Evolutionary conservation across 257 asterid genomes (phyloP).

Genomic region (Anisodus acutangulus): DNA sequence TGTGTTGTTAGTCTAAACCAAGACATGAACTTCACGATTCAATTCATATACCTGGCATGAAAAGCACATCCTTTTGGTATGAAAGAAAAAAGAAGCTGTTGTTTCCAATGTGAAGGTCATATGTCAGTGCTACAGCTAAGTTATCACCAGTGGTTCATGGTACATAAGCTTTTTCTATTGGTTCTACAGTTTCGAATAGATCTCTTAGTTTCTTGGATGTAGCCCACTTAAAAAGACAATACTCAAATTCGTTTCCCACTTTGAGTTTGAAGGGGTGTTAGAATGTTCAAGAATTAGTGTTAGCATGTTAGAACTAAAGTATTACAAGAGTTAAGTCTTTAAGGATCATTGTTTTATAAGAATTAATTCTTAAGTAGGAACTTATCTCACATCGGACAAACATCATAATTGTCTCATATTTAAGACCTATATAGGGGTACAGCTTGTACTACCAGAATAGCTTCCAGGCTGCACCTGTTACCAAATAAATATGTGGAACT

Average conservation of each 20-base stretch:
- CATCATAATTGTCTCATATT: background rate
- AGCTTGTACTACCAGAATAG: background rate
- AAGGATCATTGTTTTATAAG: background rate
- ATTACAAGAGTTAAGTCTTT: background rate
- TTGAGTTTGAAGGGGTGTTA: no score
- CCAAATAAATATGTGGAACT: background rate
- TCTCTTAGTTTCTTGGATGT: background rate
- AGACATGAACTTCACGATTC: background rate
- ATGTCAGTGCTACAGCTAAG: background rate
- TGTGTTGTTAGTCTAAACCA: background rate
- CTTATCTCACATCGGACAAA: background rate
- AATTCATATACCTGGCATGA: background rate
- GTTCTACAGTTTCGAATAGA: background rate
- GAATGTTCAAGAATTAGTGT: background rate
- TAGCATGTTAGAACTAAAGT: background rate
- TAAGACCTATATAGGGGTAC: background rate
- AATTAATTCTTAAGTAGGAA: constrained; percentile 3
- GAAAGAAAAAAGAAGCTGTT: background rate
- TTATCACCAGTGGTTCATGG: constrained; percentile 6
- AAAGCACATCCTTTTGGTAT: background rate
- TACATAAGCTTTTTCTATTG: background rate
- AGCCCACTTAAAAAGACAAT: no score
- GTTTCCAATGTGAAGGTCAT: background rate
- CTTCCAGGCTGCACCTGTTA: background rate
- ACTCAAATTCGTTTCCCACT: no score